These are phyloP conservation scores for Candida stauntonica DNA, from an alignment of 805 yeast species.

Conservation along the genomic window DNA sequence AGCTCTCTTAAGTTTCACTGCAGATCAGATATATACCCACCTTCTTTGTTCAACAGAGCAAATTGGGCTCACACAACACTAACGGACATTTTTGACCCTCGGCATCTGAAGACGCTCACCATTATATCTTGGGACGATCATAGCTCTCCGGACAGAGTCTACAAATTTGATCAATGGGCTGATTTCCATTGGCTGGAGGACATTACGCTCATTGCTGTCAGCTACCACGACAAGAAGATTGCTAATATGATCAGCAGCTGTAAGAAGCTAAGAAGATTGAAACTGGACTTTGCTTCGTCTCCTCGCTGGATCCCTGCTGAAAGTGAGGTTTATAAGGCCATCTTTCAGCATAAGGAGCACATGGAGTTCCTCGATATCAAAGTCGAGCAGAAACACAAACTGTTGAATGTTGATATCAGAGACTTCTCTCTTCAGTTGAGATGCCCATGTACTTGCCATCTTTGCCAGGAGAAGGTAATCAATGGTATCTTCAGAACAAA, in stretches of 20 bases:
- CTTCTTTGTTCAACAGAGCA: constrained; percentile 25
- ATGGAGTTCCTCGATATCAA: constrained; percentile 37
- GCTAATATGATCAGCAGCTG: constrained; percentile 31
- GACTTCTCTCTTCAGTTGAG: constrained; percentile 11
- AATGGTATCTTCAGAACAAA: constrained; percentile 32
- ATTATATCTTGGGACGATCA: constrained; percentile 41
- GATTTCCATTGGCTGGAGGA: constrained; percentile 35
- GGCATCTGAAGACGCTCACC: constrained; percentile 33
- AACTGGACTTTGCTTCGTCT: constrained; percentile 36
- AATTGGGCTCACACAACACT: constrained; percentile 24
- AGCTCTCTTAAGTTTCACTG: constrained; percentile 37
- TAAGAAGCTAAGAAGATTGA: constrained; percentile 31
- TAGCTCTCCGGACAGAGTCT: constrained; percentile 29
- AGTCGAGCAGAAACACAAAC: constrained; percentile 18
- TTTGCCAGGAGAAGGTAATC: constrained; percentile 23
- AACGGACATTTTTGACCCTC: constrained; percentile 34
- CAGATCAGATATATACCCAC: constrained; percentile 36
- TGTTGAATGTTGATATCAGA: constrained; percentile 21
- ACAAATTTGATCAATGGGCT: constrained; percentile 34
- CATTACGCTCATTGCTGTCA: constrained; percentile 37
- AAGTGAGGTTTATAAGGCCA: constrained; percentile 32
- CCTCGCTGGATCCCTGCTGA: constrained; percentile 30
- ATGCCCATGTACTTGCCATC: constrained; percentile 19
- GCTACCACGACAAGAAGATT: constrained; percentile 28
- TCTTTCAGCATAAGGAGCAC: constrained; percentile 30